These are phyloP conservation scores for Pseudogymnoascus sp. DNA, from an alignment of 2,329 filamentous ascomycete genomes.

Conservation along the genomic window DNA sequence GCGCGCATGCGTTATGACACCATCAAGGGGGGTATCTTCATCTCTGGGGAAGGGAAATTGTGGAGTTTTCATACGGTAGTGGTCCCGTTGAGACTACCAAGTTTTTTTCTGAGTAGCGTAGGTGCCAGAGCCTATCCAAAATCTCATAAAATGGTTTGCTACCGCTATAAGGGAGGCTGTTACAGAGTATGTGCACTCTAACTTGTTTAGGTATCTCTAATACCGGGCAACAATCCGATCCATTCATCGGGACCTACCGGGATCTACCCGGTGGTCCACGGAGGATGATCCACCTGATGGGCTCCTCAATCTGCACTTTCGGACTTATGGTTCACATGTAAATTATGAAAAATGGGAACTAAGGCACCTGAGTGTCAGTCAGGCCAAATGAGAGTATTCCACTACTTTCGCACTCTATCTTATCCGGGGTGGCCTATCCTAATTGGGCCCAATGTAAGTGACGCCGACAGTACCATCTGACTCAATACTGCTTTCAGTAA, in stretches of 20 bases:
- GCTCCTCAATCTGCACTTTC: not conserved
- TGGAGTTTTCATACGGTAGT: no score
- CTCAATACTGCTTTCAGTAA: not conserved
- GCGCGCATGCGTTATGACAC: no score
- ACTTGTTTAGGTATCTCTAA: not conserved
- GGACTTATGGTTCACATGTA: not conserved
- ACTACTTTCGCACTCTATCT: not conserved
- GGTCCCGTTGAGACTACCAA: no score
- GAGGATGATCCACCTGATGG: not conserved
- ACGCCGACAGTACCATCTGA: not conserved
- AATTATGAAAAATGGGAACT: not conserved
- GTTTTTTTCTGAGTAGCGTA: no score
- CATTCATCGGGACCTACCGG: not conserved
- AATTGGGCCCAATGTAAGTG: not conserved
- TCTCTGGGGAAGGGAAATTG: no score
- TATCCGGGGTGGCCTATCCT: not conserved
- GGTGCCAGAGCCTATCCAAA: no score
- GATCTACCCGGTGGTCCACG: not conserved
- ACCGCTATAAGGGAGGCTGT: no score
- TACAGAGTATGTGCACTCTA: not conserved
- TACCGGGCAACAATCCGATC: not conserved
- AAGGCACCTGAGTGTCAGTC: no score
- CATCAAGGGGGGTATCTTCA: no score
- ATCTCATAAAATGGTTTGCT: no score
- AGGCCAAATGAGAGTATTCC: not conserved